Conservation (phyloP, 140 eudicot species). For the Flaveria floridana region DNA sequence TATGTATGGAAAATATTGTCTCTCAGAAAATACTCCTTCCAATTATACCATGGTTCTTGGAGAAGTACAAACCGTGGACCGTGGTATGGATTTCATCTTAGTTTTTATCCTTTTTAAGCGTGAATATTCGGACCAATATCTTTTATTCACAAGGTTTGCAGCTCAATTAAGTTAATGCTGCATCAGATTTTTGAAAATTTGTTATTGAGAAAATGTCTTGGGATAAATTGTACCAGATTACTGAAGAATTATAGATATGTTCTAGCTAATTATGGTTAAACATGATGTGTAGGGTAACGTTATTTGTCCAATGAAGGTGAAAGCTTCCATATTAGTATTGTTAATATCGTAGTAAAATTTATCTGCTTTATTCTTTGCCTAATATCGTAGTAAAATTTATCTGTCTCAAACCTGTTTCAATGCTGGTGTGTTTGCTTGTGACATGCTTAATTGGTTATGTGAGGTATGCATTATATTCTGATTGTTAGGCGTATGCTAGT, state of each 20-base stretch:
- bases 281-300: too few relatives aligned
- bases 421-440: too few relatives aligned
- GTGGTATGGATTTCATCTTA: conserved; percentile 52
- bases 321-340: too few relatives aligned
- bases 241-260: neutral
- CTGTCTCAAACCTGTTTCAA: too few relatives aligned
- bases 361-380: too few relatives aligned
- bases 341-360: too few relatives aligned
- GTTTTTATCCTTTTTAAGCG: conserved; percentile 2
- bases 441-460: too few relatives aligned
- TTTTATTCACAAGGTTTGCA: conserved; percentile 14
- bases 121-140: neutral
- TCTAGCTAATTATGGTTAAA: conserved; percentile 13
- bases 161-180: conserved; percentile 4
- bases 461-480: too few relatives aligned
- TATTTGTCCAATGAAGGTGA: too few relatives aligned
- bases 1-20: conserved; percentile 77
- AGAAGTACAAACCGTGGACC: conserved; percentile 95
- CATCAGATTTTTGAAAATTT: conserved; percentile 10
- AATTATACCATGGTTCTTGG: conserved; percentile 87
- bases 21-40: conserved; percentile 84
- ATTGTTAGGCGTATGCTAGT: too few relatives aligned
- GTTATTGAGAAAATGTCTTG: neutral
- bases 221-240: neutral
- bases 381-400: too few relatives aligned